Evolutionary conservation across 2,329 filamentous ascomycete species (phyloP).

Genomic region (Fonsecaea monophora): DNA sequence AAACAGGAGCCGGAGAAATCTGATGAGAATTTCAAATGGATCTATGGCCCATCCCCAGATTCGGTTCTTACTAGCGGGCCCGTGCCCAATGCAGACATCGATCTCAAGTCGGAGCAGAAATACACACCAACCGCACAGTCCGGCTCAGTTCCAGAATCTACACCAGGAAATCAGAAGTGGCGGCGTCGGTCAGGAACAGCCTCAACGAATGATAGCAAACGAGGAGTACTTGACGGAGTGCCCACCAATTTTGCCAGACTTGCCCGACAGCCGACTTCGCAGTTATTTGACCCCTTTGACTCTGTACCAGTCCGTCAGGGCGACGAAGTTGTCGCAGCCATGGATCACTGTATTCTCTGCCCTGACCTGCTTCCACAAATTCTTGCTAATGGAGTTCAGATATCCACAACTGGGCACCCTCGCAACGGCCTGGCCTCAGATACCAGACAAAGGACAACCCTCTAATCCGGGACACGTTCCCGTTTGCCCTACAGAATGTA

Average conservation of each 20-base stretch:
- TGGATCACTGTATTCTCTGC: constrained; percentile 29
- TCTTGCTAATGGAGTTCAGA: constrained; percentile 21
- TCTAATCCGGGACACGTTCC: constrained; percentile 31
- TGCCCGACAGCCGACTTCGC: constrained; percentile 19
- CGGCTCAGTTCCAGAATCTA: background rate
- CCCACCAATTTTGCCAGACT: constrained; percentile 1
- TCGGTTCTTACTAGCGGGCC: background rate
- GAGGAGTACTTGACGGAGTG: background rate
- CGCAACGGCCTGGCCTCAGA: constrained; percentile 29
- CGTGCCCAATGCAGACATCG: background rate
- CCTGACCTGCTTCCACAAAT: background rate
- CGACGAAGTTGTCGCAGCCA: constrained; percentile 28
- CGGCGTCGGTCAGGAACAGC: constrained; percentile 1
- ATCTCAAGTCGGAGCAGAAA: background rate
- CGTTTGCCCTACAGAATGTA: constrained; percentile 28
- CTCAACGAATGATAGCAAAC: background rate
- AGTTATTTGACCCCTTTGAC: constrained; percentile 31
- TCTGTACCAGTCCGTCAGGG: constrained; percentile 23
- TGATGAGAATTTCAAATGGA: background rate
- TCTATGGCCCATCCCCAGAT: background rate
- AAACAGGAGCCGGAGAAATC: constrained; percentile 8
- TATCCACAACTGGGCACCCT: constrained; percentile 31
- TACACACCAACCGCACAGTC: background rate
- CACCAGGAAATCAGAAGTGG: background rate
- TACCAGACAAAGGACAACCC: constrained; percentile 33